Conservation (phyloP, 2,329 filamentous ascomycete genomes). For the Alternaria sp. region DNA sequence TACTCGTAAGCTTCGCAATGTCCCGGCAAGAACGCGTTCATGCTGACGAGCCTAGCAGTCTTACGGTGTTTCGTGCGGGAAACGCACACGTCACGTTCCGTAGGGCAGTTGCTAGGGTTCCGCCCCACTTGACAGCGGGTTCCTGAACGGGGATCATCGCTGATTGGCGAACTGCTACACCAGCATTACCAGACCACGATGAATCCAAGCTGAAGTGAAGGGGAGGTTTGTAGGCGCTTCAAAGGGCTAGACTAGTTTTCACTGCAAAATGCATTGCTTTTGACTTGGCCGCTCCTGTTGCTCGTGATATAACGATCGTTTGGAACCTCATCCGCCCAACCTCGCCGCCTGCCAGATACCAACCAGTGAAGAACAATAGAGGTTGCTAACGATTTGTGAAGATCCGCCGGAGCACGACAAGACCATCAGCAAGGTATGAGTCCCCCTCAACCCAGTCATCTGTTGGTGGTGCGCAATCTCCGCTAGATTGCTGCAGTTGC, state of each 20-base stretch:
- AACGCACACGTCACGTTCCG: conserved; percentile 12
- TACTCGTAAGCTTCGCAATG: not conserved
- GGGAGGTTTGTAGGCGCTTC: not conserved
- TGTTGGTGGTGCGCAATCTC: conserved; percentile 1
- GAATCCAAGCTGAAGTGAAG: conserved; percentile 3
- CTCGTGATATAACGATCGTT: not conserved
- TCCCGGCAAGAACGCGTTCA: not conserved
- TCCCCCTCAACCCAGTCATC: not conserved
- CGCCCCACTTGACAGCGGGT: conserved; percentile 17
- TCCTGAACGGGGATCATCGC: conserved; percentile 3
- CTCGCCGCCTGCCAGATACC: not conserved
- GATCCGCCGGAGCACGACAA: not conserved
- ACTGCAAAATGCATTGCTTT: not conserved
- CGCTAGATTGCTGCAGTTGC: conserved; percentile 13
- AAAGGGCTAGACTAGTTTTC: not conserved
- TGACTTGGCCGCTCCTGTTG: not conserved
- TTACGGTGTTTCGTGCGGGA: conserved; percentile 9
- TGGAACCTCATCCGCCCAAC: not conserved
- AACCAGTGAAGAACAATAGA: not conserved
- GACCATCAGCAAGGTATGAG: not conserved
- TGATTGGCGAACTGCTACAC: conserved; percentile 11
- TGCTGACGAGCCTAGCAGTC: not conserved
- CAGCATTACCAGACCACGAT: conserved; percentile 1
- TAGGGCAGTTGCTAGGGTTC: conserved; percentile 14
- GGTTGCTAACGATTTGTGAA: not conserved